Evolutionary conservation across 495 filamentous ascomycete genomes (phyloP).

Genomic region (Aspergillus homomorphus): DNA sequence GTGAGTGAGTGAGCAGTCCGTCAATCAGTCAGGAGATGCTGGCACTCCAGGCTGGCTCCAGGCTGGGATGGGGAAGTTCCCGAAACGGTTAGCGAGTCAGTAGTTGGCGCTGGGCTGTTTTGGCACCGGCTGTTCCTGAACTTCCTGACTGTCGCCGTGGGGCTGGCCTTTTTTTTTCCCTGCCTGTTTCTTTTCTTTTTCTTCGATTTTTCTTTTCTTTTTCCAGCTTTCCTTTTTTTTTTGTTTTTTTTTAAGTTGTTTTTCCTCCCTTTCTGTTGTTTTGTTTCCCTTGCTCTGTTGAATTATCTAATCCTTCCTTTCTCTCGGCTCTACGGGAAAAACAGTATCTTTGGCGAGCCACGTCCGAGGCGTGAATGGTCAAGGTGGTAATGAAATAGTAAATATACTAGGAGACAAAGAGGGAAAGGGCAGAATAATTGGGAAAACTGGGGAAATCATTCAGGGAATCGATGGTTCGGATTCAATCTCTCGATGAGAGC

Average conservation of each 20-base stretch:
- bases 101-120: slow-evolving; percentile 13
- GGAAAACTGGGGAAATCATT: too few species aligned
- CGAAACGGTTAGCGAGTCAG: slow-evolving; percentile 8
- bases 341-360: background rate
- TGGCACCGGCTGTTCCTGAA: slow-evolving; percentile 13
- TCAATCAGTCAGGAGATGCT: slow-evolving; percentile 5
- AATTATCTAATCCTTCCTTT: background rate
- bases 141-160: slow-evolving; percentile 13
- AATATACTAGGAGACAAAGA: too few species aligned
- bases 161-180: slow-evolving; percentile 12
- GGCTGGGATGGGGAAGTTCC: slow-evolving; percentile 6
- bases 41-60: slow-evolving; percentile 4
- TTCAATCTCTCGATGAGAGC: too few species aligned
- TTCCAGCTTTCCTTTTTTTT: background rate
- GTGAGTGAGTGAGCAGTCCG: slow-evolving; percentile 3
- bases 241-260: background rate
- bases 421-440: too few species aligned
- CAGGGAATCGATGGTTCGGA: too few species aligned
- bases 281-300: background rate
- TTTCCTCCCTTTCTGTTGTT: background rate
- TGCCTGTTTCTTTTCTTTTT: background rate
- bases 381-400: too few species aligned
- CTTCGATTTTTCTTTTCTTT: background rate
- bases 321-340: background rate
- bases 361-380: background rate